Percentiles rank a stretch among this genome's conserved stretches.
Evolutionary conservation across 176 grass and related monocot species (phyloP).

Genomic region (Phyllostachys edulis): DNA sequence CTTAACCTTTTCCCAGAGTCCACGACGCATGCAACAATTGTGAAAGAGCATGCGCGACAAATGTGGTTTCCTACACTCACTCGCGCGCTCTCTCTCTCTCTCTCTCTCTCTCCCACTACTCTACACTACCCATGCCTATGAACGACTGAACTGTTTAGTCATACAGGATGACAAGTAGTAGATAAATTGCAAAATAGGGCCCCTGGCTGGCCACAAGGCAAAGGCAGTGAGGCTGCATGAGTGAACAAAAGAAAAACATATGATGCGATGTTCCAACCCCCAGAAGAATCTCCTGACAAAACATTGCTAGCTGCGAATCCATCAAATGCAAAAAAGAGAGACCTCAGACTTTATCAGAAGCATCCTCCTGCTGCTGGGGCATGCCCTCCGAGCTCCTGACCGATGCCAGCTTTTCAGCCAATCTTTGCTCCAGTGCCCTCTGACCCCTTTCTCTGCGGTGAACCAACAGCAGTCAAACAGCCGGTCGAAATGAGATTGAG

Average conservation of each 20-base stretch:
- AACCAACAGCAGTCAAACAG: background rate
- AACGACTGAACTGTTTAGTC: background rate
- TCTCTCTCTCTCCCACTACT: background rate
- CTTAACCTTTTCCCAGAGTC: background rate
- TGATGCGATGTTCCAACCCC: background rate
- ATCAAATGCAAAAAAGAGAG: background rate
- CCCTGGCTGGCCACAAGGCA: background rate
- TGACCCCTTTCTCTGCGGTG: conserved; percentile 71
- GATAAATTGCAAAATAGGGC: background rate
- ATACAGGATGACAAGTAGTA: background rate
- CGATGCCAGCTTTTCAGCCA: conserved; percentile 54
- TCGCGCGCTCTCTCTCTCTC: no score
- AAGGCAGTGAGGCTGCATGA: background rate
- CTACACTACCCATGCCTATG: background rate
- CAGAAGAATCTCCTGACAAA: background rate
- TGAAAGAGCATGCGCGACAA: background rate
- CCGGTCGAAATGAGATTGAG: background rate
- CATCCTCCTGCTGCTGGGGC: conserved; percentile 26
- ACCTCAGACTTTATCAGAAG: conserved; percentile 61
- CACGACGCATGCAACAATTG: background rate
- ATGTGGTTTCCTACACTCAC: no score
- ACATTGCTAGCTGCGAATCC: background rate
- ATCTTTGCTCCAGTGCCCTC: conserved; percentile 77
- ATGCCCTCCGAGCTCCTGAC: conserved; percentile 30
- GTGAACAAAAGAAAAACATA: background rate